Base-by-base conservation (phyloP, 2,329 filamentous ascomycete species). In the Coniella vitis region DNA sequence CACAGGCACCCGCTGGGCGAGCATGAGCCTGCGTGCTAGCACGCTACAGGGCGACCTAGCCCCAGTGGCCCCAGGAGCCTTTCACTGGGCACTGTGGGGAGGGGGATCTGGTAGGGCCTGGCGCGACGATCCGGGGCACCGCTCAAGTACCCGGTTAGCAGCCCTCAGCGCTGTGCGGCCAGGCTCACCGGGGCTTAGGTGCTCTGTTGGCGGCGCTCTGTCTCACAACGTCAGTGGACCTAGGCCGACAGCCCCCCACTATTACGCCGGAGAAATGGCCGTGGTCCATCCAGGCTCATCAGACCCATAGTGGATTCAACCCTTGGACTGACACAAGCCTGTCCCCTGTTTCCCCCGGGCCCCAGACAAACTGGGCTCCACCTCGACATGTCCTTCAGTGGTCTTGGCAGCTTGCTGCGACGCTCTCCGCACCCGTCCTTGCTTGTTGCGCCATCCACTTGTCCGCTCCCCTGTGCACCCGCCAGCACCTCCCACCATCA, bases 231-330 rank as follows among this genome's bases (percentile, higher is more conserved):
- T 42, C 47, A 53, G 54, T 59, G 54, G 58, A 37, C 56, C 53
- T 61, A 54, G 58, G 53, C 60, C 57, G 55, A 57, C 43, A 51
- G 36, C 59, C 61, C 72, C 69, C 74, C 74, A 78, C 75, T 74
- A 75, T 78, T 76, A 70, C 65, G 72, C 75, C 75, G 75, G 73
- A 67, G 64, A 77, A 73, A 75, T 63, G 71, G 74, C 75, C 75
- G 74, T 67, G 62, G 65, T 58, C 61, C 61, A 64, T 63, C 60
- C 65, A 63, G 63, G 65, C 65, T 64, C 66, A 60, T 56, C 65
- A 63, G 63, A 65, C 65, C 64, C 66, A 60, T 56, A 54, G 46
- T 48, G 43, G 49, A 41, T 40, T 53, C 48, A 49, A 52, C 46
- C 39, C 47, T 52, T n/a, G n/a, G n/a, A n/a, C n/a, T n/a, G n/a